Evolutionary conservation across 2,329 filamentous ascomycete species (phyloP).

Genomic region (Leptoxyphium fumago): DNA sequence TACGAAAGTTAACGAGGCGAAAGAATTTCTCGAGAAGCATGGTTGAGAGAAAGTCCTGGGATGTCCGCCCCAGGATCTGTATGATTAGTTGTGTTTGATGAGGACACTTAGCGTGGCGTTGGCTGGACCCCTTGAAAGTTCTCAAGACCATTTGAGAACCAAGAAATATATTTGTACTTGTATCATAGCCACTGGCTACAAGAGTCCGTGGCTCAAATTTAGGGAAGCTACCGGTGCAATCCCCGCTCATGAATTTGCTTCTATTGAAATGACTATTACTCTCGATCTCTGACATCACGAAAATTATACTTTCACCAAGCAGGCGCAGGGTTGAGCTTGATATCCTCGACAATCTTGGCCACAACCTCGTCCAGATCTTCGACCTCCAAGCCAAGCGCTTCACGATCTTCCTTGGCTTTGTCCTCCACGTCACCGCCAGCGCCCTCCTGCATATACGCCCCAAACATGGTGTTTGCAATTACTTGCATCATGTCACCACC

Average conservation of each 20-base stretch:
- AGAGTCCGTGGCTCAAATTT: no score
- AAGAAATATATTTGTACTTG: no score
- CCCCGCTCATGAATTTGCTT: no score
- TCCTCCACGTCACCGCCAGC: slow-evolving; percentile 12
- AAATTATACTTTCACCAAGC: background rate
- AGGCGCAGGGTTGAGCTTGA: slow-evolving; percentile 1
- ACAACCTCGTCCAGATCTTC: slow-evolving; percentile 24
- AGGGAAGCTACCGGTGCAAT: no score
- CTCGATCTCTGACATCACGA: background rate
- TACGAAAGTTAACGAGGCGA: slow-evolving; percentile 97
- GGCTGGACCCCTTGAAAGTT: slow-evolving; percentile 1
- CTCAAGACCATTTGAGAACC: no score
- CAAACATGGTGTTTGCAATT: slow-evolving; percentile 28
- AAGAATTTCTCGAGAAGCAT: slow-evolving; percentile 78
- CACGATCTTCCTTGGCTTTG: slow-evolving; percentile 20
- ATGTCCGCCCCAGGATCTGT: background rate
- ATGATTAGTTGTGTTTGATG: background rate
- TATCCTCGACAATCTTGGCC: slow-evolving; percentile 15
- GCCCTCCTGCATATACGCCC: slow-evolving; percentile 20
- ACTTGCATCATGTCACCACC: slow-evolving; percentile 3
- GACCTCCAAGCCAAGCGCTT: slow-evolving; percentile 24
- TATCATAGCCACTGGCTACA: no score
- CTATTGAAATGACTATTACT: no score
- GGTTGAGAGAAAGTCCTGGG: background rate
- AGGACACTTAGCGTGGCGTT: slow-evolving; percentile 6